These are phyloP conservation scores for Cicer bijugum DNA, from an alignment of 306 rosid species.

Conservation along the genomic window DNA sequence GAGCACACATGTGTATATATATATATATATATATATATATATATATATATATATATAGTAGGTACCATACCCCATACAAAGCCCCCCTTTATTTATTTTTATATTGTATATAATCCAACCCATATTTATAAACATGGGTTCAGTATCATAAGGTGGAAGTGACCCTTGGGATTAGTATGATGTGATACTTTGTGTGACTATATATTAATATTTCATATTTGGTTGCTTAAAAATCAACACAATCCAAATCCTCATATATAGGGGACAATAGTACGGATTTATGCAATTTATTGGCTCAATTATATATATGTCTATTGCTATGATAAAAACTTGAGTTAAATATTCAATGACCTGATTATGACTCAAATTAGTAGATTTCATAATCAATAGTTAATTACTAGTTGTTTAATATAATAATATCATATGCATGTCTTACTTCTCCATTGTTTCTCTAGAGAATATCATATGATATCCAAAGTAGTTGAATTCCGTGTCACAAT, in stretches of 20 bases:
- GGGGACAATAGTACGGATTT: slow-evolving; percentile 44
- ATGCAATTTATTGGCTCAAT: slow-evolving; percentile 35
- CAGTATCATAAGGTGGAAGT: slow-evolving; percentile 32
- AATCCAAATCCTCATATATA: slow-evolving; percentile 34
- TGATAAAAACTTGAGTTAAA: slow-evolving; percentile 44
- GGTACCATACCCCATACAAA: slow-evolving; percentile 46
- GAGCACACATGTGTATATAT: neutral
- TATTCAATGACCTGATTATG: slow-evolving; percentile 48
- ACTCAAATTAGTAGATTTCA: slow-evolving; percentile 35
- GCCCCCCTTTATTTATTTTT: slow-evolving; percentile 24
- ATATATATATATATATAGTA: neutral
- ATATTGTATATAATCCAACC: slow-evolving; percentile 28
- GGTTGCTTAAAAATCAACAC: slow-evolving; percentile 41
- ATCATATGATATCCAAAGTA: slow-evolving; percentile 46
- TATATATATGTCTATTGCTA: slow-evolving; percentile 26
- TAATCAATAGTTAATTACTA: slow-evolving; percentile 19
- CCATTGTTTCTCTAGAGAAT: slow-evolving; percentile 40
- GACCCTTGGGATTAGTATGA: slow-evolving; percentile 45
- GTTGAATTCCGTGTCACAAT: slow-evolving; percentile 52
- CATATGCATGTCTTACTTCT: slow-evolving; percentile 30
- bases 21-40: too few relatives aligned
- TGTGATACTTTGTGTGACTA: slow-evolving; percentile 44
- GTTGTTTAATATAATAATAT: slow-evolving; percentile 16
- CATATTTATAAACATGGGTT: slow-evolving; percentile 20
- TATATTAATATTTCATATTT: slow-evolving; percentile 17